Conservation (phyloP, 306 rosid species). For the Mimosa pudica region DNA sequence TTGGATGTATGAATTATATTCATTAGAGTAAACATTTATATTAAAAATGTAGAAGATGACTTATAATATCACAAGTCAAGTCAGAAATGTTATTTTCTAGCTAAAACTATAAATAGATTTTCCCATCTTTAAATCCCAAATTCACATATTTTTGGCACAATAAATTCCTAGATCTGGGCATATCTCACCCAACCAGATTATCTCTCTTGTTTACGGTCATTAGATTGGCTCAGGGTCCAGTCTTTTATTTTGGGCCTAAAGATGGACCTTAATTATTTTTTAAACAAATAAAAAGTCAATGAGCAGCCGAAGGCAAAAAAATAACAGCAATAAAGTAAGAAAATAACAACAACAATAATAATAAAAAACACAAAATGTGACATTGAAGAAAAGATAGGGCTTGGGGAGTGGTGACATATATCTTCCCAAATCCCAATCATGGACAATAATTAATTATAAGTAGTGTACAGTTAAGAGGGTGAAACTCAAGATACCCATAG, state of each 20-base stretch:
- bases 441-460: conserved; percentile 30
- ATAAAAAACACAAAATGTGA: neutral
- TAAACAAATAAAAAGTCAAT: neutral
- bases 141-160: neutral
- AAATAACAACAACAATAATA: neutral
- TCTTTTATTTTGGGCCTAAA: neutral
- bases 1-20: no score
- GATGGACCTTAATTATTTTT: conserved; percentile 20
- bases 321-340: neutral
- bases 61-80: no score
- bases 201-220: neutral
- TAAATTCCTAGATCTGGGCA: neutral
- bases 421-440: conserved; percentile 49
- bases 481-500: conserved; percentile 29
- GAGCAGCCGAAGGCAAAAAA: neutral
- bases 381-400: neutral
- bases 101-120: no score
- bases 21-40: no score
- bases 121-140: no score
- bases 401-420: conserved; percentile 16
- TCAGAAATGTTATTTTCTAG: no score
- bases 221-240: neutral
- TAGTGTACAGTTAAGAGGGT: conserved; percentile 23
- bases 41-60: no score
- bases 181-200: neutral